These are phyloP conservation scores for Lactifluus piperatus DNA, from an alignment of 768 basidiomycete species.

Conservation along the genomic window DNA sequence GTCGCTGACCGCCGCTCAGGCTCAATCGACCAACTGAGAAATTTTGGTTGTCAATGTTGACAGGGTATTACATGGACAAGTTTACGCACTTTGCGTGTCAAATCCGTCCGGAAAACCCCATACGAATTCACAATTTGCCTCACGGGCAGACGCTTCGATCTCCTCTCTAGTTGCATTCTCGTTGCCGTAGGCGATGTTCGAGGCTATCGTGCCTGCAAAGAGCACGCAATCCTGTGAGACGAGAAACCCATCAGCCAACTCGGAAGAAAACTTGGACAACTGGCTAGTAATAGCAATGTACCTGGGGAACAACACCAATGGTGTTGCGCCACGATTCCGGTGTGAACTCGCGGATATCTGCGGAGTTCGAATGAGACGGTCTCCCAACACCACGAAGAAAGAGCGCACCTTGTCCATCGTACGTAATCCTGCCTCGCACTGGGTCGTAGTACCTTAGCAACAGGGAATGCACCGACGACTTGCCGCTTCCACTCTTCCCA, in stretches of 20 bases:
- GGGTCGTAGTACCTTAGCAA: constrained; percentile 88
- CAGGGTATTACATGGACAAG: not conserved
- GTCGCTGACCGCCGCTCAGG: constrained; percentile 71
- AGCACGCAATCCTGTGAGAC: constrained; percentile 60
- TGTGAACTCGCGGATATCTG: constrained; percentile 83
- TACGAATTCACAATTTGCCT: constrained; percentile 94
- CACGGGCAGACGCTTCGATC: constrained; percentile 79
- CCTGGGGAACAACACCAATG: constrained; percentile 92
- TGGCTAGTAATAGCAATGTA: constrained; percentile 12
- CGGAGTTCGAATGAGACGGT: not conserved
- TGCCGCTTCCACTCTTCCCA: constrained; percentile 89
- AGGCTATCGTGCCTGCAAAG: constrained; percentile 89
- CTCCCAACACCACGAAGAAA: not conserved
- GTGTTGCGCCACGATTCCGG: constrained; percentile 79
- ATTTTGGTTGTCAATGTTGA: not conserved
- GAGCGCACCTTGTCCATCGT: constrained; percentile 69
- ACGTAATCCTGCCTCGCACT: constrained; percentile 70
- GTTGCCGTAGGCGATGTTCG: constrained; percentile 88
- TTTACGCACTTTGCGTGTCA: constrained; percentile 74
- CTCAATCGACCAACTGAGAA: constrained; percentile 57
- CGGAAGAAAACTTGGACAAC: not conserved
- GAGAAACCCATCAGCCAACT: not conserved
- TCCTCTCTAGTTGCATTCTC: constrained; percentile 66
- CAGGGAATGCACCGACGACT: constrained; percentile 85
- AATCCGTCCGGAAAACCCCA: constrained; percentile 93